Evolutionary conservation across 768 basidiomycete species (phyloP).

Genomic region (Boletus sensibilis): DNA sequence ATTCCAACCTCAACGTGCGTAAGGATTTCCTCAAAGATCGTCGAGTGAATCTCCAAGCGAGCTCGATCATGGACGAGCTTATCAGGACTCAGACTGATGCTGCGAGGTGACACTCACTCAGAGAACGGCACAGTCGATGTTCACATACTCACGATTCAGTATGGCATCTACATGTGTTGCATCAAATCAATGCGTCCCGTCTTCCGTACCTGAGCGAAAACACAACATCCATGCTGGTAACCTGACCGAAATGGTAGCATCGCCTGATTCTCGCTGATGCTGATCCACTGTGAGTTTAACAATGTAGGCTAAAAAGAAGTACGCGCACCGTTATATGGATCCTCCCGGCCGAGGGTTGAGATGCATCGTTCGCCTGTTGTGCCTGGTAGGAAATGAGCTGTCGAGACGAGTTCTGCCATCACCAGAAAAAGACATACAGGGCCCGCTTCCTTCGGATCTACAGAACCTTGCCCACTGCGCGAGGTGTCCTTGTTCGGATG

Average conservation of each 20-base stretch:
- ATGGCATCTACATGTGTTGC: background rate
- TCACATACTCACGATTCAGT: background rate
- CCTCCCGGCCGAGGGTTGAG: background rate
- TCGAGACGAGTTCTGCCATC: too few relatives aligned
- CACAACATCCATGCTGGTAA: conserved; percentile 4
- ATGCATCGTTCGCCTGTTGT: background rate
- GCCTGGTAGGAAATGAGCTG: background rate
- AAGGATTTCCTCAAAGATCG: background rate
- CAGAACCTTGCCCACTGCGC: background rate
- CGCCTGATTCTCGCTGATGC: background rate
- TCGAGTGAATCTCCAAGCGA: background rate
- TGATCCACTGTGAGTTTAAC: background rate
- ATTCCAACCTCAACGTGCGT: background rate
- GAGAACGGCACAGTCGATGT: background rate
- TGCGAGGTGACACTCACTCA: background rate
- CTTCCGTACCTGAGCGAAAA: background rate
- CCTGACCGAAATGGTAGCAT: background rate
- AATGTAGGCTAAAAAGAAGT: too few relatives aligned
- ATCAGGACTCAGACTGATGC: background rate
- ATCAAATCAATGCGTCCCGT: background rate
- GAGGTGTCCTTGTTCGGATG: background rate
- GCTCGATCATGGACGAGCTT: background rate
- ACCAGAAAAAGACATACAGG: background rate
- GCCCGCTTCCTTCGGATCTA: background rate
- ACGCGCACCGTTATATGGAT: background rate